Percentiles rank a stretch among this genome's conserved stretches.
Conservation (phyloP, 1,284 basidiomycete species). For the Termitomyces sp. region DNA sequence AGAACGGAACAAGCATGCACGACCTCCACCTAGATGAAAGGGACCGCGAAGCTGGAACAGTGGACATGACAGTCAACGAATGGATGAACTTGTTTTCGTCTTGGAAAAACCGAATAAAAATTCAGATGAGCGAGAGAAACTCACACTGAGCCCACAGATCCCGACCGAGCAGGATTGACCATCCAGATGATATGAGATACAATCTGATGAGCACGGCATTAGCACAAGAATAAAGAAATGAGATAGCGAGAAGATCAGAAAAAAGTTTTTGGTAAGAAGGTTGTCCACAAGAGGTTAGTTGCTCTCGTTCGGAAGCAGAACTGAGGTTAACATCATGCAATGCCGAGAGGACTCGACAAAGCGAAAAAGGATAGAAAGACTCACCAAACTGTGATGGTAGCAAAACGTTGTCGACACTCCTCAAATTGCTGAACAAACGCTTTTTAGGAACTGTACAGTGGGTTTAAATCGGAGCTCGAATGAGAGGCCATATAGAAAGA, state of each 20-base stretch:
- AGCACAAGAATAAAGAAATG: conserved; percentile 6
- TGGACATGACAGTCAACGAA: conserved; percentile 61
- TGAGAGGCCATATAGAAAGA: neutral
- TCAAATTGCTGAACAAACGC: neutral
- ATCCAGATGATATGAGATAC: neutral
- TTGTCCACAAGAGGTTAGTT: conserved; percentile 67
- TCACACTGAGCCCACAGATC: neutral
- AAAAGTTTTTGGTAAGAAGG: conserved; percentile 53
- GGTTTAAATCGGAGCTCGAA: conserved; percentile 14
- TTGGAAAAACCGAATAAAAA: conserved; percentile 24
- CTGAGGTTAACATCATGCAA: conserved; percentile 55
- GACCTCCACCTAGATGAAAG: conserved; percentile 29
- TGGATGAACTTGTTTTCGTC: conserved; percentile 78
- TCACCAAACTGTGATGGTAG: neutral
- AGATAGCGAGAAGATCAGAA: conserved; percentile 33
- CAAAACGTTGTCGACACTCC: neutral
- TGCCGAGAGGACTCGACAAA: conserved; percentile 1
- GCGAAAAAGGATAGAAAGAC: neutral
- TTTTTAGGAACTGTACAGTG: conserved; percentile 24
- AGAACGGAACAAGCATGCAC: conserved; percentile 44
- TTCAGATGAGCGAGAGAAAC: neutral
- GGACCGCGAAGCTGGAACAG: conserved; percentile 28
- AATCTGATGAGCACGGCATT: neutral
- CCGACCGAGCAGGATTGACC: neutral
- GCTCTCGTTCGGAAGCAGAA: conserved; percentile 80